A percentile compares a stretch with the other conserved stretches of the same genome.
Conservation (phyloP, 1,284 basidiomycete genomes). For the Trametes polyzona region DNA sequence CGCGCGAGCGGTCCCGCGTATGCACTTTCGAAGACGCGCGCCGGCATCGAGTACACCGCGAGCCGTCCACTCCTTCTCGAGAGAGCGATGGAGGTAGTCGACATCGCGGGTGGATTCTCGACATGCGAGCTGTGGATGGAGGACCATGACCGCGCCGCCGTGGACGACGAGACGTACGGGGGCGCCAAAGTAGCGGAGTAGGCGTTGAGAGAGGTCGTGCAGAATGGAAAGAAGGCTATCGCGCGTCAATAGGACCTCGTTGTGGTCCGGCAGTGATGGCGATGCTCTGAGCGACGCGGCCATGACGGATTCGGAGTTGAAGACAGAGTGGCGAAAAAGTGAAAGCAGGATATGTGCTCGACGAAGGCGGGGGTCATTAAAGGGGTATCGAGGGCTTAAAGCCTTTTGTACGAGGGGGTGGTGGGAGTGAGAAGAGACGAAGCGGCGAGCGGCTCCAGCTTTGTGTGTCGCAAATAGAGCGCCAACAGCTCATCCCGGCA, state of each 20-base stretch:
- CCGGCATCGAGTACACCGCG: constrained; percentile 53
- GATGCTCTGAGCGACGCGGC: not conserved
- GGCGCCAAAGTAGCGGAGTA: constrained; percentile 46
- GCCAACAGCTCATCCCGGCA: not conserved
- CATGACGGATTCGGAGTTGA: not conserved
- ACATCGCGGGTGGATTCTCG: constrained; percentile 63
- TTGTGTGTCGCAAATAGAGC: constrained; percentile 12
- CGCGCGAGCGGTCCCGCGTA: constrained; percentile 51
- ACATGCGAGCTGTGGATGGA: constrained; percentile 51
- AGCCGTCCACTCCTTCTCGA: constrained; percentile 55
- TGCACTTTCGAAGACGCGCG: constrained; percentile 56
- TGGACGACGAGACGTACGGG: constrained; percentile 64
- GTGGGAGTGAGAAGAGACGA: constrained; percentile 8
- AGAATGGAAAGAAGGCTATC: constrained; percentile 47
- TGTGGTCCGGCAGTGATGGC: constrained; percentile 27
- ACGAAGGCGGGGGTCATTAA: constrained; percentile 16
- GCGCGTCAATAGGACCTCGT: constrained; percentile 41
- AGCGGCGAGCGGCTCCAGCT: constrained; percentile 1
- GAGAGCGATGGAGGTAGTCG: constrained; percentile 64
- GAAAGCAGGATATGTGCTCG: constrained; percentile 7
- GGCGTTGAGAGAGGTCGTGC: constrained; percentile 51
- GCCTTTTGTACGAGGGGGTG: constrained; percentile 20
- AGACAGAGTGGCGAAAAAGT: not conserved
- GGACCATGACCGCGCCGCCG: constrained; percentile 71
- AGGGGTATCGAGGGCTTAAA: constrained; percentile 22